Evolutionary conservation across 495 filamentous ascomycete species (phyloP).

Genomic region (Aspergillus asperescens): DNA sequence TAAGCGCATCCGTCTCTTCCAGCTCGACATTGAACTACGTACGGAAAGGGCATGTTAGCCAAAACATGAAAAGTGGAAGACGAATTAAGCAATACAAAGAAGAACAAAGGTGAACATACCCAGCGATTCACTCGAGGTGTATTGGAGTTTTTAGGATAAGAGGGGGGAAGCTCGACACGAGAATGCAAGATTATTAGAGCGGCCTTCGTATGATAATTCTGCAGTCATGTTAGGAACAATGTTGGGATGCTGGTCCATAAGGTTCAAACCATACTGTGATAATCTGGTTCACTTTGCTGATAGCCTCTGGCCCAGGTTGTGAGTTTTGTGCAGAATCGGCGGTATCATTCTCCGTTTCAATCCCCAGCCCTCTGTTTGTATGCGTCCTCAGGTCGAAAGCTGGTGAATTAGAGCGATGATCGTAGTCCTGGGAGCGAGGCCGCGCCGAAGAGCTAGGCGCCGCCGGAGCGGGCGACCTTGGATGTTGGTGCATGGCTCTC

Average conservation of each 20-base stretch:
- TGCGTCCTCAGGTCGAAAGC: slow-evolving; percentile 34
- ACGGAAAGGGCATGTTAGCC: not conserved
- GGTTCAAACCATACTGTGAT: slow-evolving; percentile 58
- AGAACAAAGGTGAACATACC: slow-evolving; percentile 67
- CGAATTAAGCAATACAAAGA: not conserved
- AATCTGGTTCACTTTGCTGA: slow-evolving; percentile 81
- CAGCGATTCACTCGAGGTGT: slow-evolving; percentile 76
- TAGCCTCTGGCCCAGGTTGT: slow-evolving; percentile 48
- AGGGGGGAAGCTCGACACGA: slow-evolving; percentile 62
- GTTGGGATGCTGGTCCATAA: not conserved
- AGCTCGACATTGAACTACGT: slow-evolving; percentile 86
- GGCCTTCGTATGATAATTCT: slow-evolving; percentile 91
- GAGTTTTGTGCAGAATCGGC: slow-evolving; percentile 35
- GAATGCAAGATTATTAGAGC: slow-evolving; percentile 80
- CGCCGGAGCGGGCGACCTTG: slow-evolving; percentile 60
- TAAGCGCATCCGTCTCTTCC: slow-evolving; percentile 82
- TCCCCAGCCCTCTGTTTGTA: slow-evolving; percentile 34
- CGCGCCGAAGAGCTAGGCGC: slow-evolving; percentile 61
- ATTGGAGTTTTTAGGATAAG: slow-evolving; percentile 53
- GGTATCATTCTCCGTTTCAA: slow-evolving; percentile 40
- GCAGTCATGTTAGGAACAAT: slow-evolving; percentile 11
- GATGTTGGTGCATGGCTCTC: slow-evolving; percentile 73
- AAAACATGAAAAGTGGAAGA: not conserved
- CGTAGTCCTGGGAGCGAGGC: slow-evolving; percentile 64
- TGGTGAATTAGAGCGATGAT: slow-evolving; percentile 31